These are phyloP conservation scores for Raddia distichophylla DNA, from an alignment of 176 grass and related monocot genomes.

Conservation along the genomic window DNA sequence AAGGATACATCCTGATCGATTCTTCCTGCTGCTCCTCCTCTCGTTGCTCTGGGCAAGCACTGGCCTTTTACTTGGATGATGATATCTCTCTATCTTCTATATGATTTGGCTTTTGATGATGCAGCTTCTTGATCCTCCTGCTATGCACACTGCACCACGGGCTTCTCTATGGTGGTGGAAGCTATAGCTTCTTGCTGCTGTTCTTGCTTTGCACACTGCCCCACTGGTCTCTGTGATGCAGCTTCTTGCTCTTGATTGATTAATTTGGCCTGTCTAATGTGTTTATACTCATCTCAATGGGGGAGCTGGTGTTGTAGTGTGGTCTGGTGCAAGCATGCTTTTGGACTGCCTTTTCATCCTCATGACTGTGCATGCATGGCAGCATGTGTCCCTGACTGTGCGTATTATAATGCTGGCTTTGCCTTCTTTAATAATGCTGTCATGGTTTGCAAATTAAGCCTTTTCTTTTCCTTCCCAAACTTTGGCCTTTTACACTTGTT, in stretches of 20 bases:
- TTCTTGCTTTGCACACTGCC: too few relatives aligned
- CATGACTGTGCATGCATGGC: slow-evolving; percentile 49
- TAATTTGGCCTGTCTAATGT: slow-evolving; percentile 34
- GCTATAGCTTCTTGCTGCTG: too few relatives aligned
- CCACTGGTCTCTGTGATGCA: not conserved
- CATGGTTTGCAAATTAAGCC: slow-evolving; percentile 42
- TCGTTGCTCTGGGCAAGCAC: slow-evolving; percentile 7
- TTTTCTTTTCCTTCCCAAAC: slow-evolving; percentile 9
- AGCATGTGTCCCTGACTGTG: slow-evolving; percentile 41
- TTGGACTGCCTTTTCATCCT: slow-evolving; percentile 42
- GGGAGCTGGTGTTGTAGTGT: slow-evolving; percentile 41
- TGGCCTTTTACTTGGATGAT: slow-evolving; percentile 10
- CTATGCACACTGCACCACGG: too few relatives aligned
- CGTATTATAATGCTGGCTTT: slow-evolving; percentile 54
- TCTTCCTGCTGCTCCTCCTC: slow-evolving; percentile 31
- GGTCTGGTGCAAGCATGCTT: slow-evolving; percentile 48
- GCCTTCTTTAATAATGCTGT: slow-evolving; percentile 60
- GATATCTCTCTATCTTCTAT: too few relatives aligned
- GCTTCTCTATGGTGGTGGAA: too few relatives aligned
- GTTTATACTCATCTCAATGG: slow-evolving; percentile 36
- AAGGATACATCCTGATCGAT: slow-evolving; percentile 48
- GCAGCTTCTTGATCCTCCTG: slow-evolving; percentile 8
- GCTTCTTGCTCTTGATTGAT: slow-evolving; percentile 26
- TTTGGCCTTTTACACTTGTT: slow-evolving; percentile 24
- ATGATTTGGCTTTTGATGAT: slow-evolving; percentile 20